Percentiles rank a stretch among this genome's conserved stretches.
Evolutionary conservation across 2,329 filamentous ascomycete species (phyloP).

Genomic region (Monosporascus sp.): DNA sequence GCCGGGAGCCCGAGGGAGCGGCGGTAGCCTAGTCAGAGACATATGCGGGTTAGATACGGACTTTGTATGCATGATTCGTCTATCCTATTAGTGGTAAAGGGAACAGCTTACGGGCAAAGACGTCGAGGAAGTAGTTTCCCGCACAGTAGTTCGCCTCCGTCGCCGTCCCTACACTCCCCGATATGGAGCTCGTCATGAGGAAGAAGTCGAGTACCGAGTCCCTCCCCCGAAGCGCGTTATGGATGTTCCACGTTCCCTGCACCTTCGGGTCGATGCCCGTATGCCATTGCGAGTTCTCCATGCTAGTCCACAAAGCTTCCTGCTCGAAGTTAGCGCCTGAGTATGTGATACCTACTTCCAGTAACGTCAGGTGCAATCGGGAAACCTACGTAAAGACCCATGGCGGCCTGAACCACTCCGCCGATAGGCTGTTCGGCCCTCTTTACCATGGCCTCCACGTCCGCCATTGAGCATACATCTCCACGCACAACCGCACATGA

Average conservation of each 20-base stretch:
- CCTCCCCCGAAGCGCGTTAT: not conserved
- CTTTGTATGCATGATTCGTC: too few species aligned
- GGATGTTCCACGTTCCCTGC: not conserved
- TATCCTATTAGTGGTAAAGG: too few species aligned
- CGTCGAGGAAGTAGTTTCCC: constrained; percentile 30
- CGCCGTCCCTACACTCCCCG: constrained; percentile 25
- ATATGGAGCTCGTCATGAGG: constrained; percentile 4
- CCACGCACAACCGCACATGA: not conserved
- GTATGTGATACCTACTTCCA: too few species aligned
- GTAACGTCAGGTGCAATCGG: too few species aligned
- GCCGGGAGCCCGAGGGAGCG: constrained; percentile 24
- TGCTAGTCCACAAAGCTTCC: not conserved
- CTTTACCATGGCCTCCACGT: not conserved
- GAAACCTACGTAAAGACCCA: not conserved
- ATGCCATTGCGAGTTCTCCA: not conserved
- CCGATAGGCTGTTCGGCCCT: not conserved
- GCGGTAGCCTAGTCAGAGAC: constrained; percentile 18
- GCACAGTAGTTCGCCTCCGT: constrained; percentile 30
- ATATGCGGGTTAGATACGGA: constrained; percentile 8
- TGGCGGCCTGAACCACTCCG: not conserved
- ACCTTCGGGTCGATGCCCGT: not conserved
- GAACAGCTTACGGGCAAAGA: constrained; percentile 20
- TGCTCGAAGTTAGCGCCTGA: not conserved
- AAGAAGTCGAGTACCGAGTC: not conserved
- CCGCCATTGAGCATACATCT: not conserved